Percentiles rank a stretch among this genome's conserved stretches.
Conservation (phyloP, 768 basidiomycete species). For the Pilatotrama ljubarskyi region DNA sequence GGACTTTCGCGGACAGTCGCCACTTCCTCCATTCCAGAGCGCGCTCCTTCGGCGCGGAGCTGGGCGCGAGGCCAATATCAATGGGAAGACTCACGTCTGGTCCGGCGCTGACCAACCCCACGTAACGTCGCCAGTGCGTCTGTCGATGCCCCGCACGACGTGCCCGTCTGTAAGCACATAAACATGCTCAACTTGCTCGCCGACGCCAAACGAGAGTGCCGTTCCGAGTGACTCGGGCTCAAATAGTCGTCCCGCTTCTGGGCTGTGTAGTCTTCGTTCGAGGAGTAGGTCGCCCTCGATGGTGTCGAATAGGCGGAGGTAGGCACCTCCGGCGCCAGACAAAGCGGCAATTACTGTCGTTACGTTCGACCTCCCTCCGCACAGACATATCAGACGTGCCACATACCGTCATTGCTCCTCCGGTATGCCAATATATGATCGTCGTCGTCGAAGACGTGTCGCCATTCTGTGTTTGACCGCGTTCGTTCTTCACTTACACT, state of each 20-base stretch:
- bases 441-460: constrained; percentile 68
- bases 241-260: constrained; percentile 42
- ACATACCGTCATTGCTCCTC: constrained; percentile 57
- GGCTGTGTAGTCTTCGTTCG: constrained; percentile 62
- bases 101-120: constrained; percentile 80
- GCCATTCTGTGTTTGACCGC: constrained; percentile 59
- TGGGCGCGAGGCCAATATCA: too few relatives aligned
- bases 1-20: too few relatives aligned
- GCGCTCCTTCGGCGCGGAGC: too few relatives aligned
- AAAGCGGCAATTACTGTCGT: constrained; percentile 63
- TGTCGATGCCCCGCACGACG: constrained; percentile 52
- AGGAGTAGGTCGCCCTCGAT: constrained; percentile 61
- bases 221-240: constrained; percentile 60
- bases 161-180: constrained; percentile 64
- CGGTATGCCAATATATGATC: constrained; percentile 71
- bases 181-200: constrained; percentile 37
- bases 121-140: constrained; percentile 48
- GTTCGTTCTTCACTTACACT: background rate
- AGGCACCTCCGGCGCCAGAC: constrained; percentile 74
- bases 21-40: too few relatives aligned
- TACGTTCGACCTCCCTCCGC: too few relatives aligned
- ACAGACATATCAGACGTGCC: too few relatives aligned
- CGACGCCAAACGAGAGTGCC: constrained; percentile 45
- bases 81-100: constrained; percentile 50
- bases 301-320: constrained; percentile 65